These are phyloP conservation scores for Drosera capensis DNA, from an alignment of 148 eudicot genomes.

Conservation along the genomic window DNA sequence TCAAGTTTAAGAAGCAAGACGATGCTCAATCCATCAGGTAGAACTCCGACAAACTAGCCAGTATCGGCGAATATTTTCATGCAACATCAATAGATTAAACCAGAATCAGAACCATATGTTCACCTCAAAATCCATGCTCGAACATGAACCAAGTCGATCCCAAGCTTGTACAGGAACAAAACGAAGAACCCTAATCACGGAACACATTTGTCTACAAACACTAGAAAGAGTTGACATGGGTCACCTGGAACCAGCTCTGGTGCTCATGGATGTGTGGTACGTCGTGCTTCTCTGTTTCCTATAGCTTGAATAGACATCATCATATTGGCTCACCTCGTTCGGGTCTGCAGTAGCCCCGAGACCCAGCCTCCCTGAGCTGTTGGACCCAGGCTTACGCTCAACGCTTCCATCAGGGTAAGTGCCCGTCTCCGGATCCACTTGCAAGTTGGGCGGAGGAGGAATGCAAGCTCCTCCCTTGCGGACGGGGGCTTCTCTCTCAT, in stretches of 20 bases:
- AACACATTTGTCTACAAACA: too few relatives aligned
- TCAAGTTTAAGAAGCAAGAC: too few relatives aligned
- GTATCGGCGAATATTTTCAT: too few relatives aligned
- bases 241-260: constrained; percentile 49
- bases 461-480: constrained; percentile 96
- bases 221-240: too few relatives aligned
- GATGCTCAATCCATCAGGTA: too few relatives aligned
- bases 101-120: too few relatives aligned
- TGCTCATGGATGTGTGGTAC: constrained; percentile 78
- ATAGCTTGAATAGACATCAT: constrained; percentile 83
- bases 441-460: constrained; percentile 80
- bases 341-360: constrained; percentile 74
- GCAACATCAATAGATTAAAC: too few relatives aligned
- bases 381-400: constrained; percentile 42
- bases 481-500: constrained; percentile 51
- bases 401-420: constrained; percentile 41
- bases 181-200: too few relatives aligned
- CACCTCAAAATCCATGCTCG: too few relatives aligned
- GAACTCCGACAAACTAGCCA: too few relatives aligned
- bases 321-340: constrained; percentile 76
- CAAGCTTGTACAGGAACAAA: too few relatives aligned
- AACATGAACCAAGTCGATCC: too few relatives aligned
- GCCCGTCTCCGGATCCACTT: constrained; percentile 42
- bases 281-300: constrained; percentile 77
- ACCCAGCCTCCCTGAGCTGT: constrained; percentile 64